Evolutionary conservation across 345 rosid species (phyloP), one percentile per base, ranked within the genome.

Genomic region (Crucihimalaya himalaica): DNA sequence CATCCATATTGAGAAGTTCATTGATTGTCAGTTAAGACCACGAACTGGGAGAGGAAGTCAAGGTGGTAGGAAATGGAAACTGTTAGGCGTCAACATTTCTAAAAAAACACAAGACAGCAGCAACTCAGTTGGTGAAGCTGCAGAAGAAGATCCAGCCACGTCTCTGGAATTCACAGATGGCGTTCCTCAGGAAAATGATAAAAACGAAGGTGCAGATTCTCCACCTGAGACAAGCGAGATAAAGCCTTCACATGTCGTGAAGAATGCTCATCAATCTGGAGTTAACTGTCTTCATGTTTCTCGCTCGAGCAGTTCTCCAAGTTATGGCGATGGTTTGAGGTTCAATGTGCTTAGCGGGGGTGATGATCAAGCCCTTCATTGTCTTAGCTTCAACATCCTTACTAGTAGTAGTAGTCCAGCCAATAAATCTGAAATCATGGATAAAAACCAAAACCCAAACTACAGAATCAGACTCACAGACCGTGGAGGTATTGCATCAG

Each of bases 1-100:
- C 70, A 74, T 87, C 63, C 80, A 85, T 71, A 69, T 80, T 23
- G 91, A 82, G 62, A 86, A 83, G 39, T 80, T 84, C 68, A 81
- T 79, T 62, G 89, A 86, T 73, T 83, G 83, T 78, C 92, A 81
- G 68, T 84, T 83, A 83, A 85, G 96, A 53, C 97, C 99, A 25
- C 86, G 88, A 57, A 95, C 96, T 16, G 97, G 97, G 47, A 87
- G 99, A 74, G 97, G 97, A 83, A 95, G 97, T 79, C 97, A 88
- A 75, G 97, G 97, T 76, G 99, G 97, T 71, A 82, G 97, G 72
- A 81, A 86, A 85, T 85, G 97, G 97, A 82, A 86, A 80, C 77
- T 84, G 4, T 75, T 84, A 57, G 75, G 77, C 66, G 23, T 72
- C 45, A 70, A 70, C 60, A 48, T 53, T 32, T 68, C 69, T 20